These are phyloP conservation scores for Hypoxylon sp. DNA, from an alignment of 2,329 filamentous ascomycete genomes.

Conservation along the genomic window DNA sequence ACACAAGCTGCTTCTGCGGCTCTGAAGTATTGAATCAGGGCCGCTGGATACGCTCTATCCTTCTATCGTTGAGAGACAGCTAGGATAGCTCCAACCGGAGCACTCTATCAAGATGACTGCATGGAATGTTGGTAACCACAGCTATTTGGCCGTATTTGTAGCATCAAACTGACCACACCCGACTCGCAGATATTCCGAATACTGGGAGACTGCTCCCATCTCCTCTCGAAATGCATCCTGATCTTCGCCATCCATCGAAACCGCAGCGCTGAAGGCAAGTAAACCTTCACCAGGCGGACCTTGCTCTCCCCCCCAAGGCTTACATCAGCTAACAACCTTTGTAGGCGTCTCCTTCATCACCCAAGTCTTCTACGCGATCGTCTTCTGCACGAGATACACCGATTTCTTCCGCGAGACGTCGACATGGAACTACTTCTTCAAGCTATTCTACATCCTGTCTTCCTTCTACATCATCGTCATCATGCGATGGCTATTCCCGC, in stretches of 20 bases:
- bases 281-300: slow-evolving; percentile 3
- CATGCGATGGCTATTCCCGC: slow-evolving; percentile 88
- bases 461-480: slow-evolving; percentile 89
- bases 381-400: slow-evolving; percentile 90
- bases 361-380: slow-evolving; percentile 86
- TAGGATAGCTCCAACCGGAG: slow-evolving; percentile 35
- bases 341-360: slow-evolving; percentile 92
- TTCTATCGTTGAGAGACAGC: slow-evolving; percentile 20
- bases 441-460: slow-evolving; percentile 88
- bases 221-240: slow-evolving; percentile 88
- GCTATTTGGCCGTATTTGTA: neutral
- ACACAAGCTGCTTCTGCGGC: slow-evolving; percentile 37
- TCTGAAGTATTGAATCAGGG: slow-evolving; percentile 45
- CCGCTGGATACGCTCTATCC: slow-evolving; percentile 28
- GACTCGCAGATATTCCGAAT: slow-evolving; percentile 75
- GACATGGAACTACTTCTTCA: slow-evolving; percentile 84
- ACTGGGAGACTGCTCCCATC: slow-evolving; percentile 86
- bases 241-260: slow-evolving; percentile 93
- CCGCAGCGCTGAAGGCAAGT: slow-evolving; percentile 82
- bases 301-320: neutral
- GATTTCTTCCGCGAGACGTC: slow-evolving; percentile 77
- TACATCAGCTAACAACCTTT: slow-evolving; percentile 38
- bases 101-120: slow-evolving; percentile 48
- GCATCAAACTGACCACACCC: slow-evolving; percentile 16
- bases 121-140: slow-evolving; percentile 51